phyloP scores from a whole-genome alignment of 495 filamentous ascomycete species.

The Hypoxylon fuscum region DNA sequence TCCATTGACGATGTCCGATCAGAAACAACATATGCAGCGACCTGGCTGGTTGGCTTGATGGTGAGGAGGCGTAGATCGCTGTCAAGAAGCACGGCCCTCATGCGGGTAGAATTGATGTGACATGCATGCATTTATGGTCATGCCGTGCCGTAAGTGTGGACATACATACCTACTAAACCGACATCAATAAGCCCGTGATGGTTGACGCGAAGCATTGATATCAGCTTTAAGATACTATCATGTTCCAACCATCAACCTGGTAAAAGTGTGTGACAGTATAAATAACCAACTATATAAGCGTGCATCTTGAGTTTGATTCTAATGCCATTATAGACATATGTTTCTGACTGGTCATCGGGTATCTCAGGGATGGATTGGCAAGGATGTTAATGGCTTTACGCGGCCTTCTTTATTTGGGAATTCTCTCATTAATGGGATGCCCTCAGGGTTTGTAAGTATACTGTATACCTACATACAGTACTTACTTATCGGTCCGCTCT shows the following conservation, averaged over 20 bases:
- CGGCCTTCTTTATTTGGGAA: slow-evolving; percentile 32
- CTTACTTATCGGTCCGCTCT: slow-evolving; percentile 17
- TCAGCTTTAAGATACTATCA: slow-evolving; percentile 20
- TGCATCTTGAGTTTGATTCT: slow-evolving; percentile 1
- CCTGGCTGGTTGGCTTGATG: slow-evolving; percentile 7
- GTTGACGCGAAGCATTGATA: slow-evolving; percentile 21
- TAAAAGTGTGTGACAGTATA: neutral
- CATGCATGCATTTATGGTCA: slow-evolving; percentile 39
- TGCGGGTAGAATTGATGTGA: slow-evolving; percentile 39
- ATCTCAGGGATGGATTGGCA: slow-evolving; percentile 30
- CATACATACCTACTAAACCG: slow-evolving; percentile 15
- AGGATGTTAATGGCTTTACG: slow-evolving; percentile 25
- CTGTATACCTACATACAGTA: too few relatives aligned
- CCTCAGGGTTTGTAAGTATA: slow-evolving; percentile 12
- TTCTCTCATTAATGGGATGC: slow-evolving; percentile 4
- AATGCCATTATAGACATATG: slow-evolving; percentile 2
- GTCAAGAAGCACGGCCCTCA: slow-evolving; percentile 32
- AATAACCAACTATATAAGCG: slow-evolving; percentile 9
- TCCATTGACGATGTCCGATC: slow-evolving; percentile 13
- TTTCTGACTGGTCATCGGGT: slow-evolving; percentile 21
- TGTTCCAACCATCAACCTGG: slow-evolving; percentile 4
- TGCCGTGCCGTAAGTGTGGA: slow-evolving; percentile 23
- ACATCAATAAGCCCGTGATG: neutral
- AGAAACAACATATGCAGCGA: slow-evolving; percentile 17
- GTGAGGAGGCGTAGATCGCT: slow-evolving; percentile 32